Conservation (phyloP, 2,329 filamentous ascomycete species). For the Colletotrichum salicis region DNA sequence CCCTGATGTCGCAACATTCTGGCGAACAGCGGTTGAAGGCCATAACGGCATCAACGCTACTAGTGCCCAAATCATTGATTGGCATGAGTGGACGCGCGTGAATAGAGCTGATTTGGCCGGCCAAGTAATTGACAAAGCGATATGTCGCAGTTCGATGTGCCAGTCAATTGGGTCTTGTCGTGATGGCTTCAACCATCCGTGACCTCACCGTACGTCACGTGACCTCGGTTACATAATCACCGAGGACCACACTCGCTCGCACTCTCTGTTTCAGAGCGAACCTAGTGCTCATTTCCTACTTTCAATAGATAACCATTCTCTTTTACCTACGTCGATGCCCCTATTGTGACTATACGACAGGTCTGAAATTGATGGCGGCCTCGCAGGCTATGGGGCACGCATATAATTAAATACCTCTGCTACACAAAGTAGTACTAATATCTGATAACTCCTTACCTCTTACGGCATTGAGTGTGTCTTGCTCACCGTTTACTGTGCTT, state of each 20-base stretch:
- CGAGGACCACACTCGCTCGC: too few relatives aligned
- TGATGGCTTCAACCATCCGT: too few relatives aligned
- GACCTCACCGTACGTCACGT: too few relatives aligned
- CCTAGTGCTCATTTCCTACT: too few relatives aligned
- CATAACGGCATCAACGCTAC: not conserved
- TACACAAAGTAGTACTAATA: not conserved
- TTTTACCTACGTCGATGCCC: too few relatives aligned
- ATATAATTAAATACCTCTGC: too few relatives aligned
- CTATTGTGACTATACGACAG: too few relatives aligned
- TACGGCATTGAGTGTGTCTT: constrained; percentile 12
- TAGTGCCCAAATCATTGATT: constrained; percentile 12
- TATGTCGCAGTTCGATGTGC: constrained; percentile 16
- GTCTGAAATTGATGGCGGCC: constrained; percentile 14
- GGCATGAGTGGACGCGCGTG: constrained; percentile 29
- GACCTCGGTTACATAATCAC: too few relatives aligned
- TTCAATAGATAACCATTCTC: too few relatives aligned
- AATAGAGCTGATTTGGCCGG: not conserved
- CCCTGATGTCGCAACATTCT: constrained; percentile 20
- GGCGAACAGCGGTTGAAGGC: constrained; percentile 6
- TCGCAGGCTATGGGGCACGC: constrained; percentile 16
- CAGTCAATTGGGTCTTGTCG: constrained; percentile 10
- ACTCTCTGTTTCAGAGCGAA: too few relatives aligned
- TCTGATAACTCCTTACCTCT: not conserved
- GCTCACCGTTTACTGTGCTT: constrained; percentile 20
- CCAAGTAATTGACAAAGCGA: not conserved